These are phyloP conservation scores for Talaromyces sp. DNA, from an alignment of 2,329 filamentous ascomycete genomes.

Conservation along the genomic window DNA sequence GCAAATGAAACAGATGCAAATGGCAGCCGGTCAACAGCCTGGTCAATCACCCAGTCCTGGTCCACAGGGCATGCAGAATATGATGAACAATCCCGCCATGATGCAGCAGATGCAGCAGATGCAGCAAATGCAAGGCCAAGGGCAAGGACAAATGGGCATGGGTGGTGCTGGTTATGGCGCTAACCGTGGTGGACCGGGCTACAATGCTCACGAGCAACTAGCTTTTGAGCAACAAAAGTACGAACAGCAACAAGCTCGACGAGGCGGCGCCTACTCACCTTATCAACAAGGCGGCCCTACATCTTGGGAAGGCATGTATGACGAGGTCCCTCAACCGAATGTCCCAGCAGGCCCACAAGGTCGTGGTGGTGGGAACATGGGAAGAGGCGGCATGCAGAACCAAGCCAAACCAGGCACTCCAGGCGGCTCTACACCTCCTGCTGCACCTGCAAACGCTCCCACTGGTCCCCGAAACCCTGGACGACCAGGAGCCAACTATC, in stretches of 20 bases:
- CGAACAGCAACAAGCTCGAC: slow-evolving; percentile 63
- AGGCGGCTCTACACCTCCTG: slow-evolving; percentile 24
- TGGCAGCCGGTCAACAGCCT: slow-evolving; percentile 35
- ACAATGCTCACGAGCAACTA: slow-evolving; percentile 69
- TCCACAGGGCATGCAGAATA: slow-evolving; percentile 55
- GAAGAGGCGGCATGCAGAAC: slow-evolving; percentile 41
- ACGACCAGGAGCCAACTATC: slow-evolving; percentile 86
- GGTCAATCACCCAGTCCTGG: slow-evolving; percentile 42
- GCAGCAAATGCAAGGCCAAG: slow-evolving; percentile 46
- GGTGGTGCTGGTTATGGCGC: slow-evolving; percentile 37
- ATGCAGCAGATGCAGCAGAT: slow-evolving; percentile 70
- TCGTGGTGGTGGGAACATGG: slow-evolving; percentile 42
- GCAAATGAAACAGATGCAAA: slow-evolving; percentile 64
- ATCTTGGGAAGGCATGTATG: slow-evolving; percentile 97
- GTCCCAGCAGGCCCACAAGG: slow-evolving; percentile 54
- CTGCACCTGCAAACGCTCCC: slow-evolving; percentile 75
- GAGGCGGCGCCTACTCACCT: slow-evolving; percentile 44
- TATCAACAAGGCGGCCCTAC: slow-evolving; percentile 64
- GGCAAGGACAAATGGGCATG: slow-evolving; percentile 29
- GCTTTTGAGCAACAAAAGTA: slow-evolving; percentile 77
- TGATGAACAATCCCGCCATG: slow-evolving; percentile 67
- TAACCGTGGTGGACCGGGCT: slow-evolving; percentile 50
- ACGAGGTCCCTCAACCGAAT: slow-evolving; percentile 83
- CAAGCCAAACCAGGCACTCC: slow-evolving; percentile 36
- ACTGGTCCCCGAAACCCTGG: slow-evolving; percentile 96